These are phyloP conservation scores for Skeletonema marinoi DNA, from an alignment of 108 stramenopile species.

Conservation along the genomic window DNA sequence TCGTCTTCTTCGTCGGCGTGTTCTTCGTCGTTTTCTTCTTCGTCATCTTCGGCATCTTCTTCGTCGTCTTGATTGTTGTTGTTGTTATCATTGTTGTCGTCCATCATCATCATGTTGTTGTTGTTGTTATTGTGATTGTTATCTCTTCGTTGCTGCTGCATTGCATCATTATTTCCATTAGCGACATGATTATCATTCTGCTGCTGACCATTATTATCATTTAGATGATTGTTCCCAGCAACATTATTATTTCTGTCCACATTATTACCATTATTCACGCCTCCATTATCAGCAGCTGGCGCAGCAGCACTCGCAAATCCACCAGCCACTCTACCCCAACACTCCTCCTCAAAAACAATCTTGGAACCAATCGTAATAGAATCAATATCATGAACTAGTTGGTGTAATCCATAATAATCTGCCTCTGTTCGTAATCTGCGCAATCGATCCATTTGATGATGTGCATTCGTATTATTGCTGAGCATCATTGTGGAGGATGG, in stretches of 20 bases:
- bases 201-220: background rate
- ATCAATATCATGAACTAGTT: conserved; percentile 42
- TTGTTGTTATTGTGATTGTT: background rate
- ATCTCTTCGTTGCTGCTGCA: background rate
- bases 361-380: conserved; percentile 26
- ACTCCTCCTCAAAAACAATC: conserved; percentile 15
- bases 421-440: conserved; percentile 35
- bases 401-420: conserved; percentile 44
- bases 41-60: background rate
- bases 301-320: too few relatives aligned
- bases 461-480: too few relatives aligned
- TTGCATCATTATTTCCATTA: conserved; percentile 10
- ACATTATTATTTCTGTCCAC: background rate
- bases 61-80: conserved; percentile 9
- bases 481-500: too few relatives aligned
- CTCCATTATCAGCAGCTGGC: too few relatives aligned
- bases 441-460: conserved; percentile 12
- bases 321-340: conserved; percentile 46
- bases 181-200: background rate
- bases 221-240: background rate
- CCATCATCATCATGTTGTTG: background rate
- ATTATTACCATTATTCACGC: background rate
- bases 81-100: background rate
- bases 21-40: conserved; percentile 21
- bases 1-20: background rate